A percentile compares a stretch with the other conserved stretches of the same genome.
These are phyloP conservation scores for Manihot esculenta DNA, from an alignment of 441 rosid species.

Conservation along the genomic window DNA sequence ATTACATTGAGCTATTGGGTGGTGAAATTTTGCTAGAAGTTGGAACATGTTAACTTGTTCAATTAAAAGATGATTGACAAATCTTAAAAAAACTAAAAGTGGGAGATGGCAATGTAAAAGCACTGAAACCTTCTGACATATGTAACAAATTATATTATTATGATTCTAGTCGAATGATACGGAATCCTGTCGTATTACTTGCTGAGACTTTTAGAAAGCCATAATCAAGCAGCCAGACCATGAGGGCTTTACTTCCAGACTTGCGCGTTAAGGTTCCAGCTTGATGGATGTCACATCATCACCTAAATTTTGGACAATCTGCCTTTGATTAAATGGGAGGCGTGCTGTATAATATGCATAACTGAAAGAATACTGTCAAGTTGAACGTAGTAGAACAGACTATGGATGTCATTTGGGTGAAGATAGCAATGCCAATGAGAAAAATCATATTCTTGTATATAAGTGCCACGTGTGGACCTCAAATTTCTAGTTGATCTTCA, in stretches of 20 bases:
- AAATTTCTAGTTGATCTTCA: neutral
- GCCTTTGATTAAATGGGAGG: neutral
- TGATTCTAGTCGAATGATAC: neutral
- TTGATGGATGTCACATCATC: neutral
- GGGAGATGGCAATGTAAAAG: neutral
- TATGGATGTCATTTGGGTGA: neutral
- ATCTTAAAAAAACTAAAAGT: neutral
- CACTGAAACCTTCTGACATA: neutral
- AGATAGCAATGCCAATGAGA: neutral
- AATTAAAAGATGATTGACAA: neutral
- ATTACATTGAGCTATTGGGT: neutral
- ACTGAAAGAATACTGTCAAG: neutral
- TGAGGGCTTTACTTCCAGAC: neutral
- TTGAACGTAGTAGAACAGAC: too few species aligned
- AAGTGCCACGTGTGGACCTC: neutral
- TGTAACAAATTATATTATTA: neutral
- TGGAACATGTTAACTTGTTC: neutral
- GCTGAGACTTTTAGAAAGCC: neutral
- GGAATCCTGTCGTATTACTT: neutral
- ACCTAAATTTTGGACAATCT: neutral
- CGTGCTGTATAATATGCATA: neutral
- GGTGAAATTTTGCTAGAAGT: neutral
- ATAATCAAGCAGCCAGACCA: neutral
- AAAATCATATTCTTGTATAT: neutral
- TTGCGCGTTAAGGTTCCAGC: neutral